Percentiles rank a stretch among this genome's conserved stretches.
phyloP scores from a whole-genome alignment of 345 rosid genomes.

The Arabidopsis arenosa region DNA sequence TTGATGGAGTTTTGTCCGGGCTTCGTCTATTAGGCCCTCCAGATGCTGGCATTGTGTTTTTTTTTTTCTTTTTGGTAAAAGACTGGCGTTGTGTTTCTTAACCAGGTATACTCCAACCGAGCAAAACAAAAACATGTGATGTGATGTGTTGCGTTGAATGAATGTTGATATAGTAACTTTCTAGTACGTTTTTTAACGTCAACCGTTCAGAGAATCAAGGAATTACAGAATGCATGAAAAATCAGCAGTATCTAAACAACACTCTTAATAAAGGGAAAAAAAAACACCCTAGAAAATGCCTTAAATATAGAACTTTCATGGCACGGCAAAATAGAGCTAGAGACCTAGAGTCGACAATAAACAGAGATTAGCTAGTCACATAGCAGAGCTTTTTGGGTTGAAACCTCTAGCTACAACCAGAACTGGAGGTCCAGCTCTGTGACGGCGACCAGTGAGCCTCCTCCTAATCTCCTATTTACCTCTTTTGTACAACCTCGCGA shows the following conservation, averaged over 20 bases:
- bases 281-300: too few species aligned
- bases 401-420: background rate
- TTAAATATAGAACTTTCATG: background rate
- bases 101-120: conserved; percentile 57
- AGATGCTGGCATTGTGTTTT: conserved; percentile 51
- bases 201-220: too few species aligned
- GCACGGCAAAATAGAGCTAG: background rate
- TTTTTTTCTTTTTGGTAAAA: too few species aligned
- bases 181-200: background rate
- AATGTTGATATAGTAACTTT: background rate
- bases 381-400: background rate
- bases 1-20: conserved; percentile 43
- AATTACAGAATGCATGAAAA: too few species aligned
- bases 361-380: background rate
- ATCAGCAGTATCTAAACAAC: too few species aligned
- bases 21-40: conserved; percentile 69
- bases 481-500: background rate
- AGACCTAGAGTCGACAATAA: background rate
- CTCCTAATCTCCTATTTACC: background rate
- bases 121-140: background rate
- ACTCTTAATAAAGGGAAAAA: too few species aligned
- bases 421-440: background rate
- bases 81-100: conserved; percentile 56
- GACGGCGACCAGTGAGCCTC: background rate
- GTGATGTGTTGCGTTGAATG: background rate